Evolutionary conservation across 2,329 filamentous ascomycete species (phyloP).

Genomic region (Teratosphaeria viscida): DNA sequence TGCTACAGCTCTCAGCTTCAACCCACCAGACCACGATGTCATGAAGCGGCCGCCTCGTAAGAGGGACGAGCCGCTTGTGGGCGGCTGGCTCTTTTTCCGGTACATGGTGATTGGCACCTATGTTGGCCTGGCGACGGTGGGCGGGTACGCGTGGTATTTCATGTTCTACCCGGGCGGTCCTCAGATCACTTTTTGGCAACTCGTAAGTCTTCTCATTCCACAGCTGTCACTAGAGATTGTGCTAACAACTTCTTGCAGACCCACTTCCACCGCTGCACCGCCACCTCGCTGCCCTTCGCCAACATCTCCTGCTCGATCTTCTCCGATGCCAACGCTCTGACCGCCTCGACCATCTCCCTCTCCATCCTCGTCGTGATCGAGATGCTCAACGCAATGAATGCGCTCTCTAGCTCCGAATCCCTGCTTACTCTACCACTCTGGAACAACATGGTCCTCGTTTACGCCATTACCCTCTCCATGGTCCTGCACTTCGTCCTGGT

Average conservation of each 20-base stretch:
- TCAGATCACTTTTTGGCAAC: constrained; percentile 80
- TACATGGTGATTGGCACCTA: constrained; percentile 96
- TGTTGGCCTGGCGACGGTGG: constrained; percentile 87
- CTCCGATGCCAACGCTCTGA: constrained; percentile 69
- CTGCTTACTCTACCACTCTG: constrained; percentile 89
- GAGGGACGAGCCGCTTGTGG: constrained; percentile 84
- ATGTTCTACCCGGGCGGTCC: constrained; percentile 88
- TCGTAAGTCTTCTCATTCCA: constrained; percentile 39
- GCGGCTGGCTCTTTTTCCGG: constrained; percentile 93
- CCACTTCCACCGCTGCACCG: constrained; percentile 79
- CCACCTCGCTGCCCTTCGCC: constrained; percentile 58
- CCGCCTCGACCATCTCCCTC: constrained; percentile 85
- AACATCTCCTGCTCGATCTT: constrained; percentile 93
- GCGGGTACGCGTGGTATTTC: constrained; percentile 99
- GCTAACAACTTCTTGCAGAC: constrained; percentile 32
- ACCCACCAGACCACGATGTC: constrained; percentile 95
- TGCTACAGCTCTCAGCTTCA: constrained; percentile 93
- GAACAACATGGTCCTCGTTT: constrained; percentile 97
- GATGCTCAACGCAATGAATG: constrained; percentile 99
- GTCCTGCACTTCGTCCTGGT: constrained; percentile 85
- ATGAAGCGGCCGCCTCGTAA: constrained; percentile 89
- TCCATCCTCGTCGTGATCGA: constrained; percentile 92
- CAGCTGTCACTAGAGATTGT: neutral
- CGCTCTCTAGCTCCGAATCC: constrained; percentile 87
- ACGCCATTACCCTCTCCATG: constrained; percentile 89